phyloP scores from a whole-genome alignment of 2,329 filamentous ascomycete species.

The Capronia coronata region DNA sequence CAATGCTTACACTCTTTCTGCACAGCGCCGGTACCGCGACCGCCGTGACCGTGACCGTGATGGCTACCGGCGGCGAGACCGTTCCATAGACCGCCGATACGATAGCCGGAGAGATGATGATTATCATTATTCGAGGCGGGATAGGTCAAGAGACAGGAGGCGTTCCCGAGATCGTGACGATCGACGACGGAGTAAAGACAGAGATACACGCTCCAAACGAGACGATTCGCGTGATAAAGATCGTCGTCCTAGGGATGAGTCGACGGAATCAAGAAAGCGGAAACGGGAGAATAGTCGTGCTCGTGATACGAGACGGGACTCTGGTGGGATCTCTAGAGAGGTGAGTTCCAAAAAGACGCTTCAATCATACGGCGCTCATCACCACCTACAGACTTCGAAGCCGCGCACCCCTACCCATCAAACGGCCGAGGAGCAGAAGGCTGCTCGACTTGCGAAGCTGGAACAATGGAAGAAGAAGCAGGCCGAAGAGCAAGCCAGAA shows the following conservation, averaged over 20 bases:
- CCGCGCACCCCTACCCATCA: slow-evolving; percentile 43
- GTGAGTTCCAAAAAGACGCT: slow-evolving; percentile 41
- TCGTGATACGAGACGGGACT: slow-evolving; percentile 46
- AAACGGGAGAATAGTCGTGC: slow-evolving; percentile 61
- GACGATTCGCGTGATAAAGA: slow-evolving; percentile 64
- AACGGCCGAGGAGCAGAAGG: slow-evolving; percentile 68
- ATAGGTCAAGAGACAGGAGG: slow-evolving; percentile 59
- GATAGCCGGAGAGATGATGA: slow-evolving; percentile 59
- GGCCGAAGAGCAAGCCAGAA: slow-evolving; percentile 63
- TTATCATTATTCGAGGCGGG: slow-evolving; percentile 56
- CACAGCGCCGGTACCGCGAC: slow-evolving; percentile 24
- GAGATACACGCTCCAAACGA: slow-evolving; percentile 62
- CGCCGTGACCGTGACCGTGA: slow-evolving; percentile 51
- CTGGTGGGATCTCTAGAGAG: slow-evolving; percentile 49
- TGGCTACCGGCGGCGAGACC: slow-evolving; percentile 60
- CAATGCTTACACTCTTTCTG: slow-evolving; percentile 6
- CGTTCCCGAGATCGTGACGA: slow-evolving; percentile 52
- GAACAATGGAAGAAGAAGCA: slow-evolving; percentile 92
- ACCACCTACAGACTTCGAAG: slow-evolving; percentile 47
- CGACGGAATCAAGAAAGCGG: slow-evolving; percentile 63
- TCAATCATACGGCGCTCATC: slow-evolving; percentile 26
- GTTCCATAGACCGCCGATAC: slow-evolving; percentile 52
- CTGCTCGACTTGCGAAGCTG: slow-evolving; percentile 70
- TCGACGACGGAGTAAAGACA: slow-evolving; percentile 59
- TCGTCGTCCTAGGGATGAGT: slow-evolving; percentile 60